These are phyloP conservation scores for Ophiocordyceps polyrhachis-furcata DNA, from an alignment of 2,329 filamentous ascomycete genomes.

Conservation along the genomic window DNA sequence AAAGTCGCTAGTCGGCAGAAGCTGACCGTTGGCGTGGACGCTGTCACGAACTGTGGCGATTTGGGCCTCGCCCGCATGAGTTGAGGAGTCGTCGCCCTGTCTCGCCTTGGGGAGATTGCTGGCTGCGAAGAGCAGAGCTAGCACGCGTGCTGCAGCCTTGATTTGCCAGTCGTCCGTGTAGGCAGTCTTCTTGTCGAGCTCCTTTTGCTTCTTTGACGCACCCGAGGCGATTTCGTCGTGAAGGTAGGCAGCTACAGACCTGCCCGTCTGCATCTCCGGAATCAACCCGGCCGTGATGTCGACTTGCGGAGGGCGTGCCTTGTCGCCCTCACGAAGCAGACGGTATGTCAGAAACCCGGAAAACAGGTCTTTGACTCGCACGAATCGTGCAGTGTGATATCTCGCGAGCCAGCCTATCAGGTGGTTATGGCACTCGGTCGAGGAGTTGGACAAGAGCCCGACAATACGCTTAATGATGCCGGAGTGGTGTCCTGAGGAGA, in stretches of 20 bases:
- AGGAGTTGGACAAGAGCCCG: constrained; percentile 59
- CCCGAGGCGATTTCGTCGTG: constrained; percentile 54
- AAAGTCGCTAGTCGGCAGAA: constrained; percentile 67
- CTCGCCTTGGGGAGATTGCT: constrained; percentile 39
- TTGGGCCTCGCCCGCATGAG: constrained; percentile 8
- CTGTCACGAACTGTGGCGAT: constrained; percentile 7
- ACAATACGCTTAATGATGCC: constrained; percentile 72
- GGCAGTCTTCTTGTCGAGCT: constrained; percentile 34
- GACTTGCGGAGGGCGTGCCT: constrained; percentile 37
- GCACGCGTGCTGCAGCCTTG: constrained; percentile 58
- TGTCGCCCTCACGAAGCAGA: constrained; percentile 50
- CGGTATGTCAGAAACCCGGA: constrained; percentile 68
- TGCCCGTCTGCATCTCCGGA: constrained; percentile 50
- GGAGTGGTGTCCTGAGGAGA: constrained; percentile 49
- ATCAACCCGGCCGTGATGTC: constrained; percentile 51
- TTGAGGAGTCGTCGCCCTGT: constrained; percentile 10
- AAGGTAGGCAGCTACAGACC: constrained; percentile 44
- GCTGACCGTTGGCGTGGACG: constrained; percentile 32
- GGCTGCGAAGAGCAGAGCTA: constrained; percentile 65
- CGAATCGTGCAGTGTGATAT: constrained; percentile 47
- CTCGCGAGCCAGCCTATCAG: constrained; percentile 63
- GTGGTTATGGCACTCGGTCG: constrained; percentile 57
- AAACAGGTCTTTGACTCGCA: constrained; percentile 56
- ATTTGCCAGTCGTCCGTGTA: constrained; percentile 86
- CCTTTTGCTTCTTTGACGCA: constrained; percentile 33